A percentile compares a stretch with the other conserved stretches of the same genome.
phyloP scores from a whole-genome alignment of 495 filamentous ascomycete genomes.

The Penicillium steckii region DNA sequence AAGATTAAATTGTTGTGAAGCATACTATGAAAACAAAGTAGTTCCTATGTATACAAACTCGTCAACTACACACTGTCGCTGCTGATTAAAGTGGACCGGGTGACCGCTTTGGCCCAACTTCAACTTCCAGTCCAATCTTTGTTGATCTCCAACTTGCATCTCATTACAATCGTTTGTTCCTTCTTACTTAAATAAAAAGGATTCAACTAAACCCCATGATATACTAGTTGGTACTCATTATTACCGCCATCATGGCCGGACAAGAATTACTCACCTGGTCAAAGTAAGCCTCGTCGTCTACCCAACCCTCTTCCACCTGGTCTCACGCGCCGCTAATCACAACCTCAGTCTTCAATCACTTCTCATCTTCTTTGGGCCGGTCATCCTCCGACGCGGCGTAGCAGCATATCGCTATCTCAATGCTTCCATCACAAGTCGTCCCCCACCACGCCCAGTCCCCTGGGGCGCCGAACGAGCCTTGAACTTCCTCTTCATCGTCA shows the following conservation, averaged over 20 bases:
- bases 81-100: too few species aligned
- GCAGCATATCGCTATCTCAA: conserved; percentile 65
- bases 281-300: conserved; percentile 29
- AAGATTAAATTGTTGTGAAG: too few species aligned
- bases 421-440: conserved; percentile 54
- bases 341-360: conserved; percentile 53
- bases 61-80: too few species aligned
- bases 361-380: conserved; percentile 81
- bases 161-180: not conserved
- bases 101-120: not conserved
- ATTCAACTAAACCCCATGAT: too few species aligned
- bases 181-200: not conserved
- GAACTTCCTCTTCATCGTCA: conserved; percentile 58
- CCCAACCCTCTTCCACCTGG: not conserved
- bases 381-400: conserved; percentile 72
- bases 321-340: conserved; percentile 7
- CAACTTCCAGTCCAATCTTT: too few species aligned
- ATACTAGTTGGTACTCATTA: not conserved
- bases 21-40: too few species aligned
- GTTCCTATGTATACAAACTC: too few species aligned
- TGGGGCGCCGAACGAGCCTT: conserved; percentile 48
- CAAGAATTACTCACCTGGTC: conserved; percentile 22
- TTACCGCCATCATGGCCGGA: not conserved
- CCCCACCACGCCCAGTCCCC: conserved; percentile 51
- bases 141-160: too few species aligned